A percentile compares a stretch with the other conserved stretches of the same genome.
phyloP scores from a whole-genome alignment of 1,284 basidiomycete genomes.

The Rhodotorula sp. region DNA sequence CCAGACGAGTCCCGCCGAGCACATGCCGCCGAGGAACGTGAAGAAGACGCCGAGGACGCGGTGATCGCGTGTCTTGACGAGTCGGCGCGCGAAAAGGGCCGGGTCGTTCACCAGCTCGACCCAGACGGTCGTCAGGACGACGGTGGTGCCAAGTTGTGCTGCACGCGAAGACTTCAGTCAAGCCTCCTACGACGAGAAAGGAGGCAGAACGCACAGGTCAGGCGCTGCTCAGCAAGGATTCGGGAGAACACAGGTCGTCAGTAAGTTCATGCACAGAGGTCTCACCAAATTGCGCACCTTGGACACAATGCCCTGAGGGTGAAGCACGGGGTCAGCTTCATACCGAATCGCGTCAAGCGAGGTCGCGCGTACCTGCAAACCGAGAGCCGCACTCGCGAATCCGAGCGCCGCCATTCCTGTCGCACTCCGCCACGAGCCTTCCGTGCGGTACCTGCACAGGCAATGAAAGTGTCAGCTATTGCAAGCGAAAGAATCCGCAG shows the following conservation, averaged over 20 bases:
- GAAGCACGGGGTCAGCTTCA: conserved; percentile 56
- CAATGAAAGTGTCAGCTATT: conserved; percentile 47
- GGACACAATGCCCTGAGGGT: conserved; percentile 75
- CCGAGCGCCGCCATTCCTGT: conserved; percentile 68
- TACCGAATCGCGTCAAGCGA: too few species aligned
- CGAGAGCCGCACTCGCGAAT: conserved; percentile 61
- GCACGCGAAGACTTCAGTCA: neutral
- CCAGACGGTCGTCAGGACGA: conserved; percentile 74
- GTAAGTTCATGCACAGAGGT: conserved; percentile 55
- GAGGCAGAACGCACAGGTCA: conserved; percentile 58
- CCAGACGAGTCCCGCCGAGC: conserved; percentile 66
- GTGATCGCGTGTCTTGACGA: conserved; percentile 67
- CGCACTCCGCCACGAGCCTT: conserved; percentile 41
- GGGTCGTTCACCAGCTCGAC: conserved; percentile 81
- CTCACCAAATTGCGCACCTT: conserved; percentile 54
- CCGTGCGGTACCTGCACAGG: conserved; percentile 14
- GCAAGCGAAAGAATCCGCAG: conserved; percentile 63
- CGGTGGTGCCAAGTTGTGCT: conserved; percentile 57
- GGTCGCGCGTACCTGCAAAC: conserved; percentile 55
- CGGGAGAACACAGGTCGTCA: neutral
- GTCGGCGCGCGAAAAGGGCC: conserved; percentile 60
- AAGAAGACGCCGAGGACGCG: conserved; percentile 66
- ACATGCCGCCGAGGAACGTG: conserved; percentile 75
- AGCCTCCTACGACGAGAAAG: neutral
- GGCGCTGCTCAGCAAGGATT: conserved; percentile 41